Percentiles rank a stretch among this genome's conserved stretches.
Evolutionary conservation across 2,329 filamentous ascomycete genomes (phyloP).

Genomic region (Colletotrichum ledebouriae): DNA sequence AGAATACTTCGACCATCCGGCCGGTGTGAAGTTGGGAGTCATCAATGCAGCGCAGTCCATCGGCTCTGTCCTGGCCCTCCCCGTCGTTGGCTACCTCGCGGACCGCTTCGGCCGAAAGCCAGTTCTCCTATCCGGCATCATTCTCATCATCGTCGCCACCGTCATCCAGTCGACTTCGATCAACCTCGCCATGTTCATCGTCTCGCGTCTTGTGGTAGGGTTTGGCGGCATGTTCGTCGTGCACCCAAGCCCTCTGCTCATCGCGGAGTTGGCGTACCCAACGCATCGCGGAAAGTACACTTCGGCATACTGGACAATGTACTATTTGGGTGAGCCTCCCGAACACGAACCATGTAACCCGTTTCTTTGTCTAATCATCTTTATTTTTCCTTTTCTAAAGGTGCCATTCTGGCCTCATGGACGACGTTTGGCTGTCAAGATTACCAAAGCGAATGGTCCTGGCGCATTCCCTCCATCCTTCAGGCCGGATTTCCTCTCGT

Average conservation of each 20-base stretch:
- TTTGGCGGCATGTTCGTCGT: conserved; percentile 57
- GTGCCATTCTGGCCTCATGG: conserved; percentile 43
- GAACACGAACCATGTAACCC: no score
- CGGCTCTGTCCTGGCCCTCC: conserved; percentile 57
- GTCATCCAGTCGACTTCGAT: conserved; percentile 53
- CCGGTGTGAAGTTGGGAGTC: conserved; percentile 51
- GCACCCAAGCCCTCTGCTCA: conserved; percentile 52
- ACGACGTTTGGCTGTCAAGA: conserved; percentile 39
- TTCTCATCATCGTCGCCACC: conserved; percentile 53
- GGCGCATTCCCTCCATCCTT: conserved; percentile 28
- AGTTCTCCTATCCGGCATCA: conserved; percentile 52
- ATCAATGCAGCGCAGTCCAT: conserved; percentile 59
- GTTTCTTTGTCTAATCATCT: background rate
- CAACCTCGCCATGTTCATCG: conserved; percentile 53
- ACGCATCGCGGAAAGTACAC: conserved; percentile 52
- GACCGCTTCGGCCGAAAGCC: conserved; percentile 55
- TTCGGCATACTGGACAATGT: conserved; percentile 52
- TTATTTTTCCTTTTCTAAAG: background rate
- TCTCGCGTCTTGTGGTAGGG: conserved; percentile 50
- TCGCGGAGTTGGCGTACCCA: conserved; percentile 53
- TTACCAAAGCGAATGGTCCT: conserved; percentile 29
- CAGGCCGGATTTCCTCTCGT: conserved; percentile 32
- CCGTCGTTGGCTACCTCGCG: conserved; percentile 55
- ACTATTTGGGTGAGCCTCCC: conserved; percentile 45
- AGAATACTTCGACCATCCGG: conserved; percentile 49